These are phyloP conservation scores for Solanum neorickii DNA, from an alignment of 257 asterid species.

Conservation along the genomic window DNA sequence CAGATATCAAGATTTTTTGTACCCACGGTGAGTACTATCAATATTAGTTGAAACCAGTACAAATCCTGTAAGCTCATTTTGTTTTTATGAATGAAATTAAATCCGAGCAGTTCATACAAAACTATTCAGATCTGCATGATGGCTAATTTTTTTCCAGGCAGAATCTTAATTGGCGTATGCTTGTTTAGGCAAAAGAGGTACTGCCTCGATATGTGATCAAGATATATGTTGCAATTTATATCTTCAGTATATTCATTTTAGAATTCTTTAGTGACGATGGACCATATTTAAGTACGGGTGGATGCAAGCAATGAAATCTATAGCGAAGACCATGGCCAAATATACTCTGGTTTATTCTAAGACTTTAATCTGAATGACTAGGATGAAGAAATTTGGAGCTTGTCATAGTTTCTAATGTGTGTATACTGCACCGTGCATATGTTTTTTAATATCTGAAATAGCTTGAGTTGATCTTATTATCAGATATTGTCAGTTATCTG, in stretches of 20 bases:
- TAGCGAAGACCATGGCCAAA: not conserved
- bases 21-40: constrained; percentile 57
- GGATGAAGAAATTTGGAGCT: not conserved
- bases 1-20: constrained; percentile 85
- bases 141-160: not conserved
- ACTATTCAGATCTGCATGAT: not conserved
- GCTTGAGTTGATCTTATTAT: not conserved
- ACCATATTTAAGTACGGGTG: not conserved
- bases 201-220: not conserved
- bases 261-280: not conserved
- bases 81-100: not conserved
- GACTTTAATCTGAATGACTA: not conserved
- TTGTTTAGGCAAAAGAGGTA: not conserved
- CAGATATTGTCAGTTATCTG: not conserved
- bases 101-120: not conserved
- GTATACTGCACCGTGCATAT: not conserved
- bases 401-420: not conserved
- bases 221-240: not conserved
- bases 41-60: not conserved
- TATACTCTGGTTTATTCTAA: not conserved
- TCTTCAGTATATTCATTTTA: not conserved
- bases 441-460: not conserved
- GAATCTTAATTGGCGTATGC: not conserved
- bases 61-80: not conserved
- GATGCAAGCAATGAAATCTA: not conserved